phyloP scores from a whole-genome alignment of 2,329 filamentous ascomycete species.

The Aureobasidium pullulans region DNA sequence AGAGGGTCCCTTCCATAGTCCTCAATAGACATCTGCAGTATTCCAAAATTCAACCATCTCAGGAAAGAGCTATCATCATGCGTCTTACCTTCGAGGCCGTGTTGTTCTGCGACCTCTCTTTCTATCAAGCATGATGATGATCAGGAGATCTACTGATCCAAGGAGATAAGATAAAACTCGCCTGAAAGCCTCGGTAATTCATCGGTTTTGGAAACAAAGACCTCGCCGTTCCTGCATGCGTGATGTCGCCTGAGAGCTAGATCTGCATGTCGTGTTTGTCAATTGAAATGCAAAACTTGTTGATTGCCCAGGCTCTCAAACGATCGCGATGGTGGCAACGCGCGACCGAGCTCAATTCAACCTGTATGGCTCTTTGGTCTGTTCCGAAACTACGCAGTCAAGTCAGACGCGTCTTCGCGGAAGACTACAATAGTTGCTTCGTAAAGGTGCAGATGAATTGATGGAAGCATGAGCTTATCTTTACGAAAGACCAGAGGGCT shows the following conservation, averaged over 20 bases:
- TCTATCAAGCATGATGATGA: background rate
- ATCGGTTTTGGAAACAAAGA: background rate
- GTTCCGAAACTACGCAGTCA: background rate
- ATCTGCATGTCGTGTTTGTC: background rate
- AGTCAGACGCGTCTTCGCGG: background rate
- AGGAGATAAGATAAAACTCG: background rate
- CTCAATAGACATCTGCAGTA: too few relatives aligned
- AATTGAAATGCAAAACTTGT: background rate
- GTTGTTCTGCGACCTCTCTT: too few relatives aligned
- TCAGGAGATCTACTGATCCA: background rate
- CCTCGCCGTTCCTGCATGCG: background rate
- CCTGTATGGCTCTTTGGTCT: background rate
- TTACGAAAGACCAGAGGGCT: too few relatives aligned
- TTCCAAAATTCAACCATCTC: too few relatives aligned
- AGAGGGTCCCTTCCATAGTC: too few relatives aligned
- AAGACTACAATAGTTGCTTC: background rate
- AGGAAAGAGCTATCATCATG: too few relatives aligned
- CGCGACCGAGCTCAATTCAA: background rate
- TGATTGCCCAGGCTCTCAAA: background rate
- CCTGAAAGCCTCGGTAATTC: background rate
- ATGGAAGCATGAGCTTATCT: too few relatives aligned
- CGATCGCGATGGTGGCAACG: too few relatives aligned
- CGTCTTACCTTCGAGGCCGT: too few relatives aligned
- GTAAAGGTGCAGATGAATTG: background rate
- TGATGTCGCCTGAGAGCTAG: background rate